These are phyloP conservation scores for Corynespora cassiicola DNA, from an alignment of 2,329 filamentous ascomycete genomes.

Conservation along the genomic window DNA sequence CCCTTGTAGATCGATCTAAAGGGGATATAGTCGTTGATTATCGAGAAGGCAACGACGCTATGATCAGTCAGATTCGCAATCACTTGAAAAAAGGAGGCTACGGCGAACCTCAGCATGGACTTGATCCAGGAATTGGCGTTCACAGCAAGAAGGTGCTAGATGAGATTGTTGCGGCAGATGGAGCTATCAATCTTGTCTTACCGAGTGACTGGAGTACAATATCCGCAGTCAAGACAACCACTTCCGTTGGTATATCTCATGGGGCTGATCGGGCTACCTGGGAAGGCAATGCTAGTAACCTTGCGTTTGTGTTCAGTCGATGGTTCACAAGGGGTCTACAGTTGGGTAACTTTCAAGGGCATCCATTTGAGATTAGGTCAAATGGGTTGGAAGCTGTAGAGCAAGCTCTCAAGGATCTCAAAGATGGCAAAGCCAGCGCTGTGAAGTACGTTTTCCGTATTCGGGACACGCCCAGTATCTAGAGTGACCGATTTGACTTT, in stretches of 20 bases:
- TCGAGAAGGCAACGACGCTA: constrained; percentile 56
- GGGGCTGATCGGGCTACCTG: too few species aligned
- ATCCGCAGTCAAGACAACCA: too few species aligned
- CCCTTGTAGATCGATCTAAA: constrained; percentile 37
- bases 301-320: constrained; percentile 22
- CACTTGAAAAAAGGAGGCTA: constrained; percentile 1
- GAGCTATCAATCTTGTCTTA: too few species aligned
- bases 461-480: too few species aligned
- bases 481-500: too few species aligned
- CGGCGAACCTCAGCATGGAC: too few species aligned
- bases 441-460: constrained; percentile 67
- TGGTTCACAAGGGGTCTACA: constrained; percentile 50
- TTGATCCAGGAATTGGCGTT: too few species aligned
- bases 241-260: too few species aligned
- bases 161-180: too few species aligned
- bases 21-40: constrained; percentile 55
- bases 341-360: constrained; percentile 54
- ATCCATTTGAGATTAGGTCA: constrained; percentile 56
- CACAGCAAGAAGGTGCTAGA: too few species aligned
- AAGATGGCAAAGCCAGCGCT: constrained; percentile 63
- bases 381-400: constrained; percentile 61
- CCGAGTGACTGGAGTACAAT: too few species aligned
- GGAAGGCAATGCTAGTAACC: too few species aligned
- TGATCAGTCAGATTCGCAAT: not conserved
- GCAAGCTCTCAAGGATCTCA: constrained; percentile 59